Percentiles rank a stretch among this genome's conserved stretches.
Evolutionary conservation across 2,329 filamentous ascomycete genomes (phyloP).

Genomic region (Penicillium sp.): DNA sequence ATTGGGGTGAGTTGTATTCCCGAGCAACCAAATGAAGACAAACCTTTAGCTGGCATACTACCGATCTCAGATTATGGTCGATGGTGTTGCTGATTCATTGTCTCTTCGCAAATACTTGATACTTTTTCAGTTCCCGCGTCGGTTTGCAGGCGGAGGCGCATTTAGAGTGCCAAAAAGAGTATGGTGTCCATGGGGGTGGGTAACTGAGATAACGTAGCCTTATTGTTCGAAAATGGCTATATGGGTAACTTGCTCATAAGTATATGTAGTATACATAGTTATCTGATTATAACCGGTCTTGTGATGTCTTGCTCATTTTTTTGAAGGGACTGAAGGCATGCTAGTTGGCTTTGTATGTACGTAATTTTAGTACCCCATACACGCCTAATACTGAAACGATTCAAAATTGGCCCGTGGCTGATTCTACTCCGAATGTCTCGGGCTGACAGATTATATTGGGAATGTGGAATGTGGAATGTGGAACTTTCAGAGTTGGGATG

Average conservation of each 20-base stretch:
- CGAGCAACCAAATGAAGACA: too few relatives aligned
- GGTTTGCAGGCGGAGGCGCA: too few relatives aligned
- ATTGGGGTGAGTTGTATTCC: too few relatives aligned
- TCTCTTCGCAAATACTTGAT: too few relatives aligned
- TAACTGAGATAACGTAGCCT: neutral
- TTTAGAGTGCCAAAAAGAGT: too few relatives aligned
- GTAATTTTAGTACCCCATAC: neutral
- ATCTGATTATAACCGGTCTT: neutral
- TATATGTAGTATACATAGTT: neutral
- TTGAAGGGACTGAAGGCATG: neutral
- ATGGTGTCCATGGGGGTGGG: too few relatives aligned
- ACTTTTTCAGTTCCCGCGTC: too few relatives aligned
- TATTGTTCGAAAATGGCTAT: neutral
- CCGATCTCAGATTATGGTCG: too few relatives aligned
- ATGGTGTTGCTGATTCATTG: too few relatives aligned
- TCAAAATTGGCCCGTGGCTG: neutral
- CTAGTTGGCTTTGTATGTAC: neutral
- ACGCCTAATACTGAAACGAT: neutral
- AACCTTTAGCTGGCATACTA: too few relatives aligned
- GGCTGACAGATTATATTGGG: neutral
- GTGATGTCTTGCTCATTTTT: neutral
- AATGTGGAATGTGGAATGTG: neutral
- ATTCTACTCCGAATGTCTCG: constrained; percentile 3
- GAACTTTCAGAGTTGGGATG: neutral
- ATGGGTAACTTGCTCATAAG: neutral